A percentile compares a stretch with the other conserved stretches of the same genome.
Evolutionary conservation across 75 land plant genomes (phyloP).

Genomic region (Pinus taeda): DNA sequence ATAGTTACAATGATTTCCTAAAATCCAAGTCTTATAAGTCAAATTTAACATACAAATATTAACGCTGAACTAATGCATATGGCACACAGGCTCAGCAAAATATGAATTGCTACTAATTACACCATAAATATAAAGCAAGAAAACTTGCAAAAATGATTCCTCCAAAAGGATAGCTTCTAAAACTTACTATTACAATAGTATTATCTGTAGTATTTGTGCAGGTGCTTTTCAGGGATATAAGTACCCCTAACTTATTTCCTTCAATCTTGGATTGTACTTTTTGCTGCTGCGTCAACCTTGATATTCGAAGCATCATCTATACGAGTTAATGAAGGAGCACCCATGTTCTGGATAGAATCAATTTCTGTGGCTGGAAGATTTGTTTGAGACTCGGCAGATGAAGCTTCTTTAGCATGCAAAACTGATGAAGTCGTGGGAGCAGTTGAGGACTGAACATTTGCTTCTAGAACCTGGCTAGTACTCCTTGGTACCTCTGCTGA

Average conservation of each 20-base stretch:
- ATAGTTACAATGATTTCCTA: neutral
- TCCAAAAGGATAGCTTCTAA: neutral
- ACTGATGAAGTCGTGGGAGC: neutral
- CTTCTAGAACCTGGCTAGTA: neutral
- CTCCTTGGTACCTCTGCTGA: neutral
- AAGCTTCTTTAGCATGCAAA: constrained; percentile 3
- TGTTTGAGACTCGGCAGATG: constrained; percentile 10
- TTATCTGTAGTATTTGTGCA: neutral
- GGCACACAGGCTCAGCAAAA: neutral
- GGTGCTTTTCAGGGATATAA: neutral
- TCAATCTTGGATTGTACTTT: constrained; percentile 2
- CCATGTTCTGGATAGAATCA: constrained; percentile 2
- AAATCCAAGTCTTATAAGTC: neutral
- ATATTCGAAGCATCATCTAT: neutral
- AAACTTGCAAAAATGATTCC: neutral
- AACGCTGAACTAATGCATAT: neutral
- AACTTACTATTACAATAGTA: neutral
- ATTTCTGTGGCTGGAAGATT: neutral
- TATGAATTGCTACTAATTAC: neutral
- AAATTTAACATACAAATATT: neutral
- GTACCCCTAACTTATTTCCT: neutral
- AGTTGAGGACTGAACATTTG: constrained; percentile 3
- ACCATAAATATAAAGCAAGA: neutral
- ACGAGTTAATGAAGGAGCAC: neutral
- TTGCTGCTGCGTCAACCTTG: neutral